phyloP scores from a whole-genome alignment of 208 protist genomes.

The Zelonia costaricensis region DNA sequence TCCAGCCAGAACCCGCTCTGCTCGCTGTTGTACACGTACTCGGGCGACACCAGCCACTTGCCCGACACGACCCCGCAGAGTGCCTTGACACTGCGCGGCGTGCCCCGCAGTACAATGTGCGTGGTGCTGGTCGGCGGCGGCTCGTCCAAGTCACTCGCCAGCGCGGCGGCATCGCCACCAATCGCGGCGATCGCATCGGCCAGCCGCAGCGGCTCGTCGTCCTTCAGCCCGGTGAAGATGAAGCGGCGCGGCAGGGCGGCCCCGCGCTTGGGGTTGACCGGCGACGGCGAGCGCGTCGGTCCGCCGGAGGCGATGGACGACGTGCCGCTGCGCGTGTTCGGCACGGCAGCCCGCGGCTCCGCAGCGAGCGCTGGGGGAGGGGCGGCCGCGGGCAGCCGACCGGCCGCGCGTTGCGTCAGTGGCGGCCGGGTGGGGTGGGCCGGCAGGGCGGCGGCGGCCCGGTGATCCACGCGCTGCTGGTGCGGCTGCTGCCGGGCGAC shows the following conservation, averaged over 20 bases:
- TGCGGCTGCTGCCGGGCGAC: conserved; percentile 4
- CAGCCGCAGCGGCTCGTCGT: conserved; percentile 54
- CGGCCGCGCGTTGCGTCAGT: conserved; percentile 19
- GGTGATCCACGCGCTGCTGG: neutral
- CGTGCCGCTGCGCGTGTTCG: conserved; percentile 46
- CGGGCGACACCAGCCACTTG: conserved; percentile 78
- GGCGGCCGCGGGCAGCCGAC: conserved; percentile 20
- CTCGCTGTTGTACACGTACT: conserved; percentile 70
- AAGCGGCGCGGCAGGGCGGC: conserved; percentile 59
- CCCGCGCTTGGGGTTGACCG: conserved; percentile 79
- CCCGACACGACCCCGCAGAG: conserved; percentile 73
- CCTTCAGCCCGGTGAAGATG: conserved; percentile 67
- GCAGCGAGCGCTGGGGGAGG: neutral
- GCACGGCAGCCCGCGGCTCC: conserved; percentile 11
- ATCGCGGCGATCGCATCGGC: conserved; percentile 39
- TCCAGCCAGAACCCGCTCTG: conserved; percentile 83
- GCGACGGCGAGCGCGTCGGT: conserved; percentile 81
- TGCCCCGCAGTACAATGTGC: conserved; percentile 78
- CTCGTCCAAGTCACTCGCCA: conserved; percentile 62
- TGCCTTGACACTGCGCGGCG: conserved; percentile 83
- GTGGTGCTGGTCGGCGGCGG: conserved; percentile 57
- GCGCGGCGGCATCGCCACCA: conserved; percentile 46
- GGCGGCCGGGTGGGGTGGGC: conserved; percentile 5
- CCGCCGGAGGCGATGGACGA: conserved; percentile 50
- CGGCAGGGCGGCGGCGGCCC: neutral